A percentile compares a stretch with the other conserved stretches of the same genome.
Conservation (phyloP, 2,329 filamentous ascomycete species). For the Colletotrichum cordylinicola region DNA sequence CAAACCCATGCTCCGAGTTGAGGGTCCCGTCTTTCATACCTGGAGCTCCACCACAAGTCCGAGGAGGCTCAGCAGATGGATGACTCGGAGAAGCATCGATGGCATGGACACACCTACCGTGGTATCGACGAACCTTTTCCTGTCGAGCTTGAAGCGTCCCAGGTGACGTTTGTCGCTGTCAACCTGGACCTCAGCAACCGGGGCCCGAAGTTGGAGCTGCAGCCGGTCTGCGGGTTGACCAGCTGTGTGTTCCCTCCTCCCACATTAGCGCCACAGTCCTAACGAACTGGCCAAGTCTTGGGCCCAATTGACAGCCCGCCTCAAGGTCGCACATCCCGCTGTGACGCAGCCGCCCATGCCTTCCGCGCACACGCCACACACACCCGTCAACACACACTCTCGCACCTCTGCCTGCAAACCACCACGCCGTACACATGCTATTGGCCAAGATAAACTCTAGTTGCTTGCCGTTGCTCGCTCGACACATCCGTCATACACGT, state of each 20-base stretch:
- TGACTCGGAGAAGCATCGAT: neutral
- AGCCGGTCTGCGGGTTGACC: conserved; percentile 5
- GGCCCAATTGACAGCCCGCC: conserved; percentile 10
- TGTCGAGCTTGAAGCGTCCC: neutral
- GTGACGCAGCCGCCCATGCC: conserved; percentile 5
- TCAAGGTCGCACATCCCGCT: neutral
- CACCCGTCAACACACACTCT: neutral
- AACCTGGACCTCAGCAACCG: neutral
- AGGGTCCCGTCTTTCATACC: neutral
- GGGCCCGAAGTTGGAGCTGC: neutral
- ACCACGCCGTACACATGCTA: neutral
- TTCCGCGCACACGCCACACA: neutral
- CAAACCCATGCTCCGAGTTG: neutral
- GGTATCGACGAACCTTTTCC: neutral
- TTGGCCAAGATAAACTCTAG: neutral
- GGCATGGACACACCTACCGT: neutral
- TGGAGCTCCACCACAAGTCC: neutral
- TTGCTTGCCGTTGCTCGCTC: neutral
- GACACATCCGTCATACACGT: neutral
- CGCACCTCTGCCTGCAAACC: neutral
- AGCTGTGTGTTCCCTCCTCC: conserved; percentile 13
- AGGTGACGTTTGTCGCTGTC: conserved; percentile 10
- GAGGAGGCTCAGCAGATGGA: neutral
- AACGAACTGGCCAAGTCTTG: conserved; percentile 12
- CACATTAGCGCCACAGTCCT: conserved; percentile 19